Conservation (phyloP, 345 rosid species). For the Lenwebbia sp. region DNA sequence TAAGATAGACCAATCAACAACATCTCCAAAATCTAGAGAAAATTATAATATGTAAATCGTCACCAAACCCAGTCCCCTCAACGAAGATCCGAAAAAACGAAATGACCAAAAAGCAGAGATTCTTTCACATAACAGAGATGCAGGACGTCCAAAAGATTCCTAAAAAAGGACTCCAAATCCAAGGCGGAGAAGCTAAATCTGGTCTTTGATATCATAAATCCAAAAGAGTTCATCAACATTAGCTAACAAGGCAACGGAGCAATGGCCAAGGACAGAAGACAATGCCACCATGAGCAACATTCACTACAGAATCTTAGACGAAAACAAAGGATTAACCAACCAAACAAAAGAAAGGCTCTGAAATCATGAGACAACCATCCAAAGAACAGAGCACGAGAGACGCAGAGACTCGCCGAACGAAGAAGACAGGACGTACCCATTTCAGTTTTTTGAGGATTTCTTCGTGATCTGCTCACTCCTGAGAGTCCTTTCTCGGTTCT, state of each 20-base stretch:
- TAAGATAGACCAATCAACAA: background rate
- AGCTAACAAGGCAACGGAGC: background rate
- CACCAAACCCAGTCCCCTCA: background rate
- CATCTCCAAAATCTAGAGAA: background rate
- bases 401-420: background rate
- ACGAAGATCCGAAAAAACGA: background rate
- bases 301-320: background rate
- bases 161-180: background rate
- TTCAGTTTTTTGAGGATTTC: constrained; percentile 10
- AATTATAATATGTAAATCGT: background rate
- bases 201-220: background rate
- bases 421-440: constrained; percentile 37
- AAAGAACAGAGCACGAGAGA: constrained; percentile 6
- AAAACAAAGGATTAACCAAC: background rate
- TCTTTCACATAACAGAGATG: background rate
- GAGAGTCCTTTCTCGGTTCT: constrained; percentile 5
- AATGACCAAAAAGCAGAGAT: background rate
- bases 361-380: constrained; percentile 4
- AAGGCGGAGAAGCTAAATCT: background rate
- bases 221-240: background rate
- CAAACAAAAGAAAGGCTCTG: constrained; percentile 1
- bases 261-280: background rate
- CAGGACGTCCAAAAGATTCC: background rate
- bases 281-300: background rate
- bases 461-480: background rate